Conservation (phyloP, 2,329 filamentous ascomycete species). For the Verruconis gallopava region DNA sequence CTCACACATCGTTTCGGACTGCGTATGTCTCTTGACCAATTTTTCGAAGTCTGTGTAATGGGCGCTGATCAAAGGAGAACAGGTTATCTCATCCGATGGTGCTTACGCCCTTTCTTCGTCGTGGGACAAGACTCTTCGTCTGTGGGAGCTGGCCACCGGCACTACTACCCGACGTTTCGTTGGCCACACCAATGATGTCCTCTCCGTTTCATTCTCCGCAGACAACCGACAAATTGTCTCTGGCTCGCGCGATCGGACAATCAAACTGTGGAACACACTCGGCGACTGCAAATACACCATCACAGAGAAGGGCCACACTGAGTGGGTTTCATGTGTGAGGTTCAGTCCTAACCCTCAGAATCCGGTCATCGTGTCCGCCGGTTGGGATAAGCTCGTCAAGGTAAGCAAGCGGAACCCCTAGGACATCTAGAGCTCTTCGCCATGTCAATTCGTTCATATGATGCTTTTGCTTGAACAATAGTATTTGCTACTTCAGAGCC, state of each 20-base stretch:
- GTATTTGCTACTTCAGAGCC: slow-evolving; percentile 99
- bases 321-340: slow-evolving; percentile 98
- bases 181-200: slow-evolving; percentile 98
- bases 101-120: slow-evolving; percentile 97
- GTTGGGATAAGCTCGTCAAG: slow-evolving; percentile 99
- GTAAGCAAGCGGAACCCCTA: slow-evolving; percentile 44
- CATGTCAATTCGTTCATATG: slow-evolving; percentile 44
- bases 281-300: slow-evolving; percentile 99
- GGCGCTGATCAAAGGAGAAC: slow-evolving; percentile 26
- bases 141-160: slow-evolving; percentile 97
- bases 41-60: no score
- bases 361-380: slow-evolving; percentile 96
- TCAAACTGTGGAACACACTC: slow-evolving; percentile 99
- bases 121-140: slow-evolving; percentile 99
- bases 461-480: slow-evolving; percentile 72
- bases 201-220: slow-evolving; percentile 99
- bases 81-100: slow-evolving; percentile 99
- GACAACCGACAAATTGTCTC: slow-evolving; percentile 99
- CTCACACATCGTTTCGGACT: slow-evolving; percentile 99
- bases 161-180: slow-evolving; percentile 96
- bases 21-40: slow-evolving; percentile 62
- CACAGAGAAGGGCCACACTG: slow-evolving; percentile 99
- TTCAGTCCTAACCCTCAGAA: slow-evolving; percentile 99
- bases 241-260: slow-evolving; percentile 92
- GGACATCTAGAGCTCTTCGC: slow-evolving; percentile 4